Base-by-base conservation (phyloP, 1,139 yeast genomes). In the Kodamaea sp. region DNA sequence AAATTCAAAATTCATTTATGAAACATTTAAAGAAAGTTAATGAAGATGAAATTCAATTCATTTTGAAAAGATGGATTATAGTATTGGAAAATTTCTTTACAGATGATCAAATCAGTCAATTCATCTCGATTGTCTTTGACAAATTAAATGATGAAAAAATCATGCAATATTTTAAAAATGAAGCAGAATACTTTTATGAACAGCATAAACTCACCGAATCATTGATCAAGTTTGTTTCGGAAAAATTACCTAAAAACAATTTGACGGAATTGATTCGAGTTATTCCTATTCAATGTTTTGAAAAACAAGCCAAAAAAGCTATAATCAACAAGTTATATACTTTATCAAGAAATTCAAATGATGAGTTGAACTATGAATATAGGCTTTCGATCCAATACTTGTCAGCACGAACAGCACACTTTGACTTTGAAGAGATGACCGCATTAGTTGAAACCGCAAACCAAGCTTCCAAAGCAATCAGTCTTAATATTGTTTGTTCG, bases 41-140 rank as follows among this genome's bases (percentile, higher is more conserved):
- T 29, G 5, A 41, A 0, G 34, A 39, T 0, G 43, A 65, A 10
- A 37, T 71, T 4, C 36, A 46, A 2, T 45, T 55, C 4, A 43
- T 72, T 0, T 65, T 79, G 39, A 48, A 53, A n/a, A 75, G 87
- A 53, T 83, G 87, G 87, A 51, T 70, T 25, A 70, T 81, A 0
- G 41, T 81, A 0, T 45, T 81, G 4, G 71, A 78, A 37, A 36
- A 45, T 3, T 48, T 56, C 37, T 66, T 73, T 48, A 36, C 57
- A 2, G 44, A 52, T 28, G 50, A 52, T 24, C 36, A 50, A 37
- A 30, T 52, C 41, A 15, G 32, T 6, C 22, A 27, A 6, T 31
- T 58, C 44, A 35, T 62, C 42, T 29, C 35, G 7, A 3, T 37
- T 2, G 36, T 48, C 2, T 48, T 52, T 38, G 31, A 41, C 2